Percentiles rank a stretch among this genome's conserved stretches.
Evolutionary conservation across 2,329 filamentous ascomycete genomes (phyloP).

Genomic region (Neocatenulostroma microsporum): DNA sequence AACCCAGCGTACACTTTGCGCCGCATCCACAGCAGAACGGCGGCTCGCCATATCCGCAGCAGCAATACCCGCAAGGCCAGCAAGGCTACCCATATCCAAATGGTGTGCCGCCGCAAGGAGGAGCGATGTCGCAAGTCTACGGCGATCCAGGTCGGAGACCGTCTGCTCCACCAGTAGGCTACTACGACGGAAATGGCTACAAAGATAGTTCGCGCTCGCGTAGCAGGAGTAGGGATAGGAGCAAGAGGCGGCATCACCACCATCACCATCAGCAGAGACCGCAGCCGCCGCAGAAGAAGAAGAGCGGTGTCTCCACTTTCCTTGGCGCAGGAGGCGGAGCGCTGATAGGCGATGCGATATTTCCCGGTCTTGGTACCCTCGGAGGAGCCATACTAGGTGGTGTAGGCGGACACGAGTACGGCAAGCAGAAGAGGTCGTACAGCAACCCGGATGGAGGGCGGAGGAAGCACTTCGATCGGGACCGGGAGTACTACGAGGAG

Average conservation of each 20-base stretch:
- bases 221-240: constrained; percentile 17
- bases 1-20: too few species aligned
- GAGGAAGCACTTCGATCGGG: constrained; percentile 12
- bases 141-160: constrained; percentile 5
- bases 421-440: constrained; percentile 23
- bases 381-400: constrained; percentile 36
- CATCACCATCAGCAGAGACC: constrained; percentile 13
- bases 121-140: background rate
- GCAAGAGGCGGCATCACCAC: constrained; percentile 15
- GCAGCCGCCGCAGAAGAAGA: constrained; percentile 15
- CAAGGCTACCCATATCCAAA: constrained; percentile 13
- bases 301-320: constrained; percentile 31
- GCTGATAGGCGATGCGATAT: constrained; percentile 37
- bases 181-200: constrained; percentile 11
- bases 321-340: constrained; percentile 39
- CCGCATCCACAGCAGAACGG: constrained; percentile 10
- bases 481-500: constrained; percentile 14
- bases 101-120: constrained; percentile 14
- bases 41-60: too few species aligned
- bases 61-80: too few species aligned
- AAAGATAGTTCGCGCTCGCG: too few species aligned
- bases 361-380: constrained; percentile 36
- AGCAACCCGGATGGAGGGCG: constrained; percentile 14
- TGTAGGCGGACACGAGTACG: constrained; percentile 36
- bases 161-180: constrained; percentile 13